phyloP scores from a whole-genome alignment of 371 early-diverging fungal genomes.

The Apophysomyces sp. region DNA sequence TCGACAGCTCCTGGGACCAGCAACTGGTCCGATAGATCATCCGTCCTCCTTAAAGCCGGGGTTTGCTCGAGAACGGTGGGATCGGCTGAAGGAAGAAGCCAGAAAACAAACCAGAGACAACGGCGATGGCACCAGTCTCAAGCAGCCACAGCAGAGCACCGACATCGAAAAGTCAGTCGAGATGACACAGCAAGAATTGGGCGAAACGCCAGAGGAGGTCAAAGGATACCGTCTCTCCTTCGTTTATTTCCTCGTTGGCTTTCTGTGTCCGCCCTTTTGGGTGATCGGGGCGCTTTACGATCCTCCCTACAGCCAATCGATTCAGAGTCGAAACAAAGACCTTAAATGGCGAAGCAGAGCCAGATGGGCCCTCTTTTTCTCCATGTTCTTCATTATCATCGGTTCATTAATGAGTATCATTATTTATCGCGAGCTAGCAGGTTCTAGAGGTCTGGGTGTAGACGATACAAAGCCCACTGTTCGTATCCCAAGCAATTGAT shows the following conservation, averaged over 20 bases:
- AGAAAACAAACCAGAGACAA: background rate
- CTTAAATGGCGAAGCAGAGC: background rate
- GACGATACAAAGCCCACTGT: background rate
- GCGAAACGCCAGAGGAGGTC: background rate
- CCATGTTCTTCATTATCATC: background rate
- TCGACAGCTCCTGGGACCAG: background rate
- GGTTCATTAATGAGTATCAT: background rate
- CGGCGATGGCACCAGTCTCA: background rate
- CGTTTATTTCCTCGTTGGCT: slow-evolving; percentile 31
- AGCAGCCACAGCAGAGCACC: background rate
- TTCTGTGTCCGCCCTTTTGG: slow-evolving; percentile 43
- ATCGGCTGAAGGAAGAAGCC: background rate
- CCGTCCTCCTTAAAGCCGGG: background rate
- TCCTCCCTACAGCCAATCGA: slow-evolving; percentile 4
- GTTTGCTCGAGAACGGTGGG: background rate
- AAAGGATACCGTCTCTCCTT: slow-evolving; percentile 22
- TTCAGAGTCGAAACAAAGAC: background rate
- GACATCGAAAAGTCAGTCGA: no score
- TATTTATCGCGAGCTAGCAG: background rate
- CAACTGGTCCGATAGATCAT: background rate
- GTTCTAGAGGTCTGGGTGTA: background rate
- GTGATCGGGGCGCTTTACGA: slow-evolving; percentile 27
- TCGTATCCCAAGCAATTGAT: background rate
- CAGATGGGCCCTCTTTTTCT: background rate
- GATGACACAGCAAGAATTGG: background rate